Evolutionary conservation across 257 asterid species (phyloP).

Genomic region (Solanum chiquidenum): DNA sequence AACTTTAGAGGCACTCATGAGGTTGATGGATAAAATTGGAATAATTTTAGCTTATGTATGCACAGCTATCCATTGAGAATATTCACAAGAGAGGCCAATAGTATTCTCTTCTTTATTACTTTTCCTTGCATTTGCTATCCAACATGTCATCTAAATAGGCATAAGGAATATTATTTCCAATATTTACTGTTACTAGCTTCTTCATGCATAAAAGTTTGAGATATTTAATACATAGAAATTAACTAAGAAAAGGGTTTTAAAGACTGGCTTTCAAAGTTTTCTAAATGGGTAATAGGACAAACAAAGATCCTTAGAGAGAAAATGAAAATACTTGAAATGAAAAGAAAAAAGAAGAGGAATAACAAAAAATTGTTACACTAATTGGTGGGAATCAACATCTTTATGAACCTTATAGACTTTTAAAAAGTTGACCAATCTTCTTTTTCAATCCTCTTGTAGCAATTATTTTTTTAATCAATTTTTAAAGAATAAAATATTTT

Average conservation of each 20-base stretch:
- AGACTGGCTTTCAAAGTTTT: not conserved
- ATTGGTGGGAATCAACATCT: not conserved
- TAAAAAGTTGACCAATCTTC: not conserved
- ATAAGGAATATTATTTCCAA: not conserved
- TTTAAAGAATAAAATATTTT: too few relatives aligned
- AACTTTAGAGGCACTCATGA: not conserved
- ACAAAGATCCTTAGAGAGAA: not conserved
- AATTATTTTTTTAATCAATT: not conserved
- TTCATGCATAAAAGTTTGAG: not conserved
- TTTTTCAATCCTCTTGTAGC: not conserved
- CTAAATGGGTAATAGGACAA: not conserved
- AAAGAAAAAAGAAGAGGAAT: not conserved
- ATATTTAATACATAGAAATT: not conserved
- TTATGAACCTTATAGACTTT: not conserved
- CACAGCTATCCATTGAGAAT: not conserved
- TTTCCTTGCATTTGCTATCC: not conserved
- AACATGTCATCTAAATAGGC: not conserved
- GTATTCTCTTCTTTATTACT: not conserved
- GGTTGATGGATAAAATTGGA: not conserved
- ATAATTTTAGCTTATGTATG: not conserved
- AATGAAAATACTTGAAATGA: not conserved
- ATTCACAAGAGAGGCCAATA: not conserved
- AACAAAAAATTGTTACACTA: not conserved
- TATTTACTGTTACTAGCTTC: not conserved
- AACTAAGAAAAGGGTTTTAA: not conserved